Percentiles rank a stretch among this genome's conserved stretches.
Evolutionary conservation across 2,329 filamentous ascomycete species (phyloP).

Genomic region (Aspergillaceae sp.): DNA sequence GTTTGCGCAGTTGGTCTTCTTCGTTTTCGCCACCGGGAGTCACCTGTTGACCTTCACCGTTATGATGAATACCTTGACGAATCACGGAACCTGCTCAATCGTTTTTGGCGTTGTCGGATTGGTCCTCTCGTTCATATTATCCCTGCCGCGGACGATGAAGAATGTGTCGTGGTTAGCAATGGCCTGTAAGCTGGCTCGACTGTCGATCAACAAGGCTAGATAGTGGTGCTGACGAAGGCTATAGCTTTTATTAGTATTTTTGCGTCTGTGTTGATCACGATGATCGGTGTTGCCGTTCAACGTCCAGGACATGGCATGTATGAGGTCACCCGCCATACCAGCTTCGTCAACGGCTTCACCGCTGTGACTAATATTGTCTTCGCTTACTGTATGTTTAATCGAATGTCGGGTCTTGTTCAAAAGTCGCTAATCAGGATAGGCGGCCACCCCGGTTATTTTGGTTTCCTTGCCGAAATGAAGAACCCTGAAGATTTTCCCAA

Average conservation of each 20-base stretch:
- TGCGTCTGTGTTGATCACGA: slow-evolving; percentile 54
- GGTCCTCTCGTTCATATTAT: slow-evolving; percentile 47
- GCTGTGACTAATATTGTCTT: slow-evolving; percentile 59
- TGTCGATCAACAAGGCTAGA: background rate
- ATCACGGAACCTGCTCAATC: slow-evolving; percentile 53
- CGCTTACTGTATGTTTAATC: slow-evolving; percentile 47
- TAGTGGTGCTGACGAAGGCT: background rate
- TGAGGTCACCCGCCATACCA: slow-evolving; percentile 28
- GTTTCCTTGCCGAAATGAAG: slow-evolving; percentile 55
- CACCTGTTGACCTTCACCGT: slow-evolving; percentile 61
- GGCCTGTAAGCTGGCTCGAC: slow-evolving; percentile 32
- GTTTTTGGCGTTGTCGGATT: slow-evolving; percentile 51
- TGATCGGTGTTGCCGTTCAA: slow-evolving; percentile 53
- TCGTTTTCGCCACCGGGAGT: slow-evolving; percentile 59
- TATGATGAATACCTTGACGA: slow-evolving; percentile 54
- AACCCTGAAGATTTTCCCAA: slow-evolving; percentile 52
- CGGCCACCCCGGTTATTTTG: slow-evolving; percentile 59
- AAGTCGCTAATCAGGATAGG: slow-evolving; percentile 14
- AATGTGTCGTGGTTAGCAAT: slow-evolving; percentile 53
- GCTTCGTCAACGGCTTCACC: slow-evolving; percentile 47
- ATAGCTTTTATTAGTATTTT: slow-evolving; percentile 54
- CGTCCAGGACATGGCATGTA: slow-evolving; percentile 30
- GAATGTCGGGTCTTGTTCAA: slow-evolving; percentile 16
- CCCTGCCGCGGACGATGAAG: slow-evolving; percentile 52
- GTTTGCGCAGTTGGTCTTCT: slow-evolving; percentile 51